Base-by-base conservation (phyloP, 805 yeast genomes). In the Maudiozyma barnettii region DNA sequence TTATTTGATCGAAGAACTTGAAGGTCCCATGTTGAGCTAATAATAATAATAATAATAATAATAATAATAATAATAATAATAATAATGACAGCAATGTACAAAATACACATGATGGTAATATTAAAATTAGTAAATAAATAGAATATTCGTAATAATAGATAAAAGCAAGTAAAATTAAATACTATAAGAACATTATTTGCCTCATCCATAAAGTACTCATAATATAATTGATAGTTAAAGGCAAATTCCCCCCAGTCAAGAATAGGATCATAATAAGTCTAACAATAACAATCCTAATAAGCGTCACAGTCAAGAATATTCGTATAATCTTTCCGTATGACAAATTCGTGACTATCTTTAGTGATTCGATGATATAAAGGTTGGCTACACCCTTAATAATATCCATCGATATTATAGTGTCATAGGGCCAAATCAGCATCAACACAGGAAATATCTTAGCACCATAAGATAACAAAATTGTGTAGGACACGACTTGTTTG, bases 391-490 rank as follows among this genome's bases (percentile, higher is more conserved):
- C 69, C 49, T 76, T 76, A 29, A 85, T 83, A 9, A 80, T 67
- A 5, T 70, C 68, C 19, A 80, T 74, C 0, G 84, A 82, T 3
- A 83, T 71, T 1, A 82, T 72, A n/a, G 84, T 77, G 59, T 93
- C 96, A 59, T 93, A 93, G 0, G 95, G 93, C 99, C 99, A 93
- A 33, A 93, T 91, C 30, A 93, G 71, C 90, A 91, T 91, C 31
- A 93, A 72, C 18, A 93, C 83, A 0, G 99, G 99, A 52, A 91
- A 82, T 20, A 91, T 70, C 59, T 84, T 87, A 37, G 91, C 82
- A 0, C 86, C 79, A 40, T 87, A 80, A 0, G 97, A 81, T 5
- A 89, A 74, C 41, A 90, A 60, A 1, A 89, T 73, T 0, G 95
- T 83, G 9, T 81, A 73, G 0, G 88, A 74, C 16, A 90, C 63